Evolutionary conservation across 176 grass and related monocot species (phyloP).

Genomic region (Zea mays): Zm-B73-REFERENCE-NAM-5.0 NC_050096.1:270082501-270083000

Average conservation of each 20-base stretch:
- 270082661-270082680: conserved; percentile 5
- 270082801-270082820: conserved; percentile 17
- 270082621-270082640: conserved; percentile 25
- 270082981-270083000: background rate
- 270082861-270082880: too few species aligned
- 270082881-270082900: too few species aligned
- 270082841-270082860: conserved; percentile 2
- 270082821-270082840: conserved; percentile 10
- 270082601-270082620: too few species aligned
- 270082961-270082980: background rate
- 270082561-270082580: too few species aligned
- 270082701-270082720: background rate
- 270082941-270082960: background rate
- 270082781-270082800: background rate
- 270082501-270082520: too few species aligned
- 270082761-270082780: conserved; percentile 35
- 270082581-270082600: too few species aligned
- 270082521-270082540: too few species aligned
- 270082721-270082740: background rate
- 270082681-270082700: background rate
- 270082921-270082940: background rate
- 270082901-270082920: too few species aligned
- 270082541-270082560: too few species aligned
- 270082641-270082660: conserved; percentile 3
- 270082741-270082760: conserved; percentile 13